Percentiles rank a stretch among this genome's conserved stretches.
Conservation (phyloP, 352 stramenopile genomes). For the Globisporangium acanthophoron region DNA sequence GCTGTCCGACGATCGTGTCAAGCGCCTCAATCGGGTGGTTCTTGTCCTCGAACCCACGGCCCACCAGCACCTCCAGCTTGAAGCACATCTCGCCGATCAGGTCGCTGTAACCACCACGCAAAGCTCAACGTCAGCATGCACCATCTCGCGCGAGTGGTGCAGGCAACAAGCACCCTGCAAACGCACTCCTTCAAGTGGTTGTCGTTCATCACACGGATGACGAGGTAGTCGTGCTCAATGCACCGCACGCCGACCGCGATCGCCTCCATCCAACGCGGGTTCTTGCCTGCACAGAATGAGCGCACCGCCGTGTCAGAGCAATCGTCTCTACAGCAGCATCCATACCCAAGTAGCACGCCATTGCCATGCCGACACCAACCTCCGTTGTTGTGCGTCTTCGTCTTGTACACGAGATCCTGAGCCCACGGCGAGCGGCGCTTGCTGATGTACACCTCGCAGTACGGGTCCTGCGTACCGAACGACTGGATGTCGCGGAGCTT, state of each 20-base stretch:
- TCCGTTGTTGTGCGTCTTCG: slow-evolving; percentile 76
- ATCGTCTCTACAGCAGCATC: not conserved
- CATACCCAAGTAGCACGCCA: too few species aligned
- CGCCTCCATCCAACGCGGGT: slow-evolving; percentile 70
- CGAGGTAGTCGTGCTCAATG: slow-evolving; percentile 78
- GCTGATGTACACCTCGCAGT: slow-evolving; percentile 67
- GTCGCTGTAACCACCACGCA: slow-evolving; percentile 20
- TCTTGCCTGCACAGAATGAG: slow-evolving; percentile 36
- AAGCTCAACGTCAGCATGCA: not conserved
- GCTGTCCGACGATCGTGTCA: slow-evolving; percentile 70
- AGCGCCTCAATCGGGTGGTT: slow-evolving; percentile 64
- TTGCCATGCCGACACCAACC: slow-evolving; percentile 14
- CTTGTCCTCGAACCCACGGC: slow-evolving; percentile 67
- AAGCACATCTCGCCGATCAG: slow-evolving; percentile 64
- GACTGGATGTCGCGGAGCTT: slow-evolving; percentile 75
- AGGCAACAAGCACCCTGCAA: not conserved
- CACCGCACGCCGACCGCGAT: slow-evolving; percentile 53
- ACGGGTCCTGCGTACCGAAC: slow-evolving; percentile 72
- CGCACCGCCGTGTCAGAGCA: not conserved
- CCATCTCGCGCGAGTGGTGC: too few species aligned
- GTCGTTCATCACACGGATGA: slow-evolving; percentile 77
- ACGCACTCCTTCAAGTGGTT: slow-evolving; percentile 73
- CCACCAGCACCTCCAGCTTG: slow-evolving; percentile 65
- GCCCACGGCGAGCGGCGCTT: slow-evolving; percentile 28
- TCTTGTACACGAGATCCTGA: slow-evolving; percentile 61